Evolutionary conservation across 2,329 filamentous ascomycete genomes (phyloP), one percentile per base, ranked within the genome.

Genomic region (Fusarium heterosporum): DNA sequence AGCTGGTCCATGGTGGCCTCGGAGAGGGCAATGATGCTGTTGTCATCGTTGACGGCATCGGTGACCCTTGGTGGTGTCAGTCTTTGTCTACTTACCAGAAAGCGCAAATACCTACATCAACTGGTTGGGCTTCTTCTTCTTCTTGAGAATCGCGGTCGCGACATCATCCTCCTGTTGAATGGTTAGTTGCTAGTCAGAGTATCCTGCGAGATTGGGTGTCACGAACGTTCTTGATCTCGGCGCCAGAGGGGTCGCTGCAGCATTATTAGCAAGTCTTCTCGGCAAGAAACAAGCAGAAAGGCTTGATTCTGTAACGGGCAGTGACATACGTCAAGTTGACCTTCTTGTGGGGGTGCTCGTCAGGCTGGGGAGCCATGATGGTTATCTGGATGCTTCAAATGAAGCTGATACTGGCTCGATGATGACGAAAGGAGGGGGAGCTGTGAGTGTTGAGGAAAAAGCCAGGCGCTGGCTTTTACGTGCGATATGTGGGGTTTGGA

Each of bases 71-170:
- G 49, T 48, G n/a, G 39, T 47, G 67, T 75, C 48, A 78, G 64
- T 62, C 66, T 61, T 64, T 49, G 41, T 46, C 28, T 57, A 32
- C 17, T 32, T 40, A 45, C 63, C 36, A 6, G n/a, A 54, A 19
- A 43, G 29, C 59, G 34, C 51, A 29, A 41, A 38, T 73, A 80
- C 90, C 80, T 86, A 97, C 93, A 99, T 97, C 80, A 99, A 83
- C 77, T 95, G 96, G 83, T 99, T 99, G 75, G 94, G 94, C 93
- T 99, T 99, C 94, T 99, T 99, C 91, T 99, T 99, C 88, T 98
- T 98, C 86, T 97, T 98, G 76, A 99, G 88, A 75, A 99, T 99
- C 72, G 96, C 96, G 43, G 96, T 99, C 52, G 96, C 89, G 66
- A 90, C 93, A 78, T 97, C 96, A 79, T 97, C 92, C 75, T 93